Conservation (phyloP, 2,329 filamentous ascomycete species). For the Boeremia lycopersici region DNA sequence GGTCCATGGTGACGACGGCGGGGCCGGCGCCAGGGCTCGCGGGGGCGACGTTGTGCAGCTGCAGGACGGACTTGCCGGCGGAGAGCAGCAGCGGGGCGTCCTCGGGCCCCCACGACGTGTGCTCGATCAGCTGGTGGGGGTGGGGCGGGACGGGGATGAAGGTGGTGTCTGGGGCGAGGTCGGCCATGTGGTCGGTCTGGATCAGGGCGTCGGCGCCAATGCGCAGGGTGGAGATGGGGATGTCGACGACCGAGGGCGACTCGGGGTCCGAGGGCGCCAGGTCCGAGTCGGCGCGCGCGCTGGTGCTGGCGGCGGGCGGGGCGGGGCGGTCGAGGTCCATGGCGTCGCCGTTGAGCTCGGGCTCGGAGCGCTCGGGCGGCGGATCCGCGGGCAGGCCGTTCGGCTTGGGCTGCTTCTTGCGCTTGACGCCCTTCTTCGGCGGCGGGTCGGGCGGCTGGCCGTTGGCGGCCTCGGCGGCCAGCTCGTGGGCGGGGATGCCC, state of each 20-base stretch:
- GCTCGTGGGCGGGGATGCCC: constrained; percentile 43
- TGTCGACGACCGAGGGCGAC: constrained; percentile 46
- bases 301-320: constrained; percentile 38
- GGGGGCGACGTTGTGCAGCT: constrained; percentile 37
- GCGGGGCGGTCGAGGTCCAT: constrained; percentile 53
- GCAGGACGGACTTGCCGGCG: constrained; percentile 44
- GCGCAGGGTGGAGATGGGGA: constrained; percentile 48
- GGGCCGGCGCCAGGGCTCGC: constrained; percentile 6
- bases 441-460: constrained; percentile 39
- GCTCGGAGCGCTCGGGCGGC: constrained; percentile 28
- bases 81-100: constrained; percentile 41
- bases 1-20: constrained; percentile 27
- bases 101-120: constrained; percentile 45
- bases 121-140: constrained; percentile 32
- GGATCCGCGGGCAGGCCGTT: constrained; percentile 38
- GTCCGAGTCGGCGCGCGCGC: constrained; percentile 44
- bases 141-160: constrained; percentile 36
- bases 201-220: constrained; percentile 46
- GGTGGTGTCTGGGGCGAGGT: constrained; percentile 39
- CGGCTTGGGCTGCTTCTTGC: constrained; percentile 41
- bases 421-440: constrained; percentile 42
- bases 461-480: constrained; percentile 40
- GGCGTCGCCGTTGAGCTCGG: constrained; percentile 52
- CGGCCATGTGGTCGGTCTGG: constrained; percentile 45
- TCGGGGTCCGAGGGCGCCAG: constrained; percentile 45